Percentiles rank a stretch among this genome's conserved stretches.
phyloP scores from a whole-genome alignment of 148 eudicot genomes.

The Heliamphora exappendiculata region DNA sequence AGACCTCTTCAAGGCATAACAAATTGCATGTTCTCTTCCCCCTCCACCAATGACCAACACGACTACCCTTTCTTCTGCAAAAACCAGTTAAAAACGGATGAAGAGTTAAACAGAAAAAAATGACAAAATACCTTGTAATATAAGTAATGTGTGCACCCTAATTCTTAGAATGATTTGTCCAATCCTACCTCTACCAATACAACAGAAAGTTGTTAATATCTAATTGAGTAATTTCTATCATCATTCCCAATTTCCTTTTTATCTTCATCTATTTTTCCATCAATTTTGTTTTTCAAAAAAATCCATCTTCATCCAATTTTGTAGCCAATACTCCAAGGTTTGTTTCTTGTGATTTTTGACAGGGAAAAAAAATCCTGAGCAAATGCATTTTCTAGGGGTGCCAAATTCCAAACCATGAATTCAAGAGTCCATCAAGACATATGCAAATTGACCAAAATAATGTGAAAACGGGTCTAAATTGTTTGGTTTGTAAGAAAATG shows the following conservation, averaged over 20 bases:
- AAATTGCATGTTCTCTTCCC: conserved; percentile 94
- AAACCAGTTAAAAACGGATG: conserved; percentile 1
- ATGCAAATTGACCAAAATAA: not conserved
- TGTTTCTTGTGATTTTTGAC: not conserved
- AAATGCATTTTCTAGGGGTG: not conserved
- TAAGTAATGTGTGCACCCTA: not conserved
- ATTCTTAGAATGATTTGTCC: not conserved
- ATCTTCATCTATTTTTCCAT: not conserved
- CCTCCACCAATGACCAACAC: conserved; percentile 95
- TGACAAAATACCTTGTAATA: not conserved
- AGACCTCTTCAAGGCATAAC: conserved; percentile 71
- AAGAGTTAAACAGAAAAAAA: not conserved
- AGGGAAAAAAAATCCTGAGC: not conserved
- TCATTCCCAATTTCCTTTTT: not conserved
- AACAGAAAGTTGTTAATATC: not conserved
- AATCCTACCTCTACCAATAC: not conserved
- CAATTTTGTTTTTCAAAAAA: not conserved
- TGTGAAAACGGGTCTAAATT: not conserved
- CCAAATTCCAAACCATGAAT: not conserved
- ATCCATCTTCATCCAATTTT: not conserved
- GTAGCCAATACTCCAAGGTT: not conserved
- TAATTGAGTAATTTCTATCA: not conserved
- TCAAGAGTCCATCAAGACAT: not conserved
- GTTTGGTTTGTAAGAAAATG: not conserved
- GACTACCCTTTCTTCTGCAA: conserved; percentile 53